Conservation (phyloP, 2,329 filamentous ascomycete genomes). For the Aspergillus texensis region DNA sequence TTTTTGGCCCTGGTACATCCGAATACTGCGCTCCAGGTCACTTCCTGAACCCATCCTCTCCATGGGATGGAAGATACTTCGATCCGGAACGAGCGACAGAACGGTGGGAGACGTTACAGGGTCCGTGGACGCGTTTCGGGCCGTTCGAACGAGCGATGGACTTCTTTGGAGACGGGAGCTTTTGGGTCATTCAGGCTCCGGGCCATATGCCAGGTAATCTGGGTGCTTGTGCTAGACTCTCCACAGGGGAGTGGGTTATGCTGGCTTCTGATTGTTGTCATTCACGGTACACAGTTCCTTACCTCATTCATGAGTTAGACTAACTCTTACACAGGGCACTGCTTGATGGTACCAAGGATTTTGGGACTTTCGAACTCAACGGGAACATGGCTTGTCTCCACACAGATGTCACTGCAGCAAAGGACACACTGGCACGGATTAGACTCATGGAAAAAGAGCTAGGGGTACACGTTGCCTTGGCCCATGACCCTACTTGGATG, state of each 20-base stretch:
- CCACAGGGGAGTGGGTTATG: neutral
- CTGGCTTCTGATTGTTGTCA: neutral
- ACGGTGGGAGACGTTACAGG: neutral
- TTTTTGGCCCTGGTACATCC: neutral
- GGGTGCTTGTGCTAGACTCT: neutral
- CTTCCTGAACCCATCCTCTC: neutral
- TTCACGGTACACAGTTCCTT: neutral
- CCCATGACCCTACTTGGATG: neutral
- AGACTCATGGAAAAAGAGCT: neutral
- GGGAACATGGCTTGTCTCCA: neutral
- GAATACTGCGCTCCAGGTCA: neutral
- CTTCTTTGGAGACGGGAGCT: neutral
- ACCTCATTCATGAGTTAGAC: fast-evolving
- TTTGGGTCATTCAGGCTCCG: neutral
- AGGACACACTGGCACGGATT: neutral
- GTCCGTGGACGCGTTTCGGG: neutral
- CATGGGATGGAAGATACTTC: neutral
- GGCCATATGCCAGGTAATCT: neutral
- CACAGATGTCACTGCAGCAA: neutral
- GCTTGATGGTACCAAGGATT: neutral
- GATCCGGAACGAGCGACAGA: neutral
- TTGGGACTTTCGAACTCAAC: neutral
- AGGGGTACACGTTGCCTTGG: neutral
- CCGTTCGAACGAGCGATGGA: neutral
- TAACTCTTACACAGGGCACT: neutral